Evolutionary conservation across 768 basidiomycete genomes (phyloP), one percentile per base, ranked within the genome.

Genomic region (Pisolithus sp.): DNA sequence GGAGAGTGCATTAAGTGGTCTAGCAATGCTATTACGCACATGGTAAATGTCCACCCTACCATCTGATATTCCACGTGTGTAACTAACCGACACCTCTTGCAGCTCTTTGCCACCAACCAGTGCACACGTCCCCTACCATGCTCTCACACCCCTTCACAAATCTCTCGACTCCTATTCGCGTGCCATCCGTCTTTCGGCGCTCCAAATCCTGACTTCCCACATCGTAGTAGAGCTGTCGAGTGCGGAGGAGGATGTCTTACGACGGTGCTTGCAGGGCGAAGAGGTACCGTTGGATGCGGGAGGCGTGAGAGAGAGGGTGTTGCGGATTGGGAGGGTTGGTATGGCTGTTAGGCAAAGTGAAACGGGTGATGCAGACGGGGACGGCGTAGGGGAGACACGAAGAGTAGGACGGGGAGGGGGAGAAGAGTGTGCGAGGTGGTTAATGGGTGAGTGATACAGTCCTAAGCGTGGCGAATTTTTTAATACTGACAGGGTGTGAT

Each of bases 221-320:
- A 59, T 80, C 9, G 70, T 86, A 13, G 34, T 34, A 5, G 61
- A 74, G 31, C 60, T 70, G 0, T 65, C 73, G 1, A 63, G 71
- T 0, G 76, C 74, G 40, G 71, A 73, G 13, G 62, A 70, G 15
- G 84, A 84, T 21, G 75, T 84, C 0, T 56, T 87, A 18, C 79
- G 79, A 57, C 76, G 78, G 24, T 88, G 88, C 62, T 63, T 93
- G 21, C 82, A 85, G 53, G 89, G 85, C 2, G 96, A 99, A 63
- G 81, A 89, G 53, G 81, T 88, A 5, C 71, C 87, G 2, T 63
- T 96, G 34, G 86, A 93, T 50, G 71, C 86, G 2, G 81, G 85
- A 54, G 89, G 91, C 41, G 86, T 86, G 2, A 76, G 95, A 34
- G 95, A 98, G 60, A 80, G 92, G 41, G 82, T 90, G 4, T 68